Base-by-base conservation (phyloP, 2,329 filamentous ascomycete species). In the Emericellopsis atlantica region DNA sequence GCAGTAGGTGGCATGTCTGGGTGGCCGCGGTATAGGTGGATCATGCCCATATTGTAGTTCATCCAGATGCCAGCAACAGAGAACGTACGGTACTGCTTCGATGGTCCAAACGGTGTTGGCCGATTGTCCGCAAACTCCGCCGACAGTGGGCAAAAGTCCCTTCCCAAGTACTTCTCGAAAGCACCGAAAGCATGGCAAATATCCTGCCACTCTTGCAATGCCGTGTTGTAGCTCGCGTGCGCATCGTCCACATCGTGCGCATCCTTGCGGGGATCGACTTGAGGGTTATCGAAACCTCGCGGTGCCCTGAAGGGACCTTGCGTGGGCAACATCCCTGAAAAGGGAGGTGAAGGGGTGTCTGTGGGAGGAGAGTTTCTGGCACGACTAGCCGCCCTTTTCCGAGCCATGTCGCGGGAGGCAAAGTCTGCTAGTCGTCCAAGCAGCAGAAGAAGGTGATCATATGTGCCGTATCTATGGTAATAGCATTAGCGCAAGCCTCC, bases 1-100 rank as follows among this genome's bases (percentile, higher is more conserved):
- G 88, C 84, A 8, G 89, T 80, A 0, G 90, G 87, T 1, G 89
- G 90, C 88, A 95, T 95, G 21, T 75, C 76, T 0, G 92, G 92
- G 49, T 95, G 89, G 1, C 80, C 72, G 29, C 92, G 75, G 44
- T 90, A 69, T n/a, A 92, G 72, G 41, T 89, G 72, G 43, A 96
- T 90, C 37, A 87, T 71, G 1, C 81, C 81, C 69, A 90, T 85
- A 59, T 94, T 84, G 57, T 85, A 89, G 48, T 89, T 82, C 54
- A 84, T 79, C 86, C 88, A 95, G 18, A 95, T 70, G 29, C 85
- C 82, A 3, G 84, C 85, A 46, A 96, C 83, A n/a, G 82, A 81
- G 56, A 87, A 90, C 2, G 84, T 90, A 24, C 85, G 76, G 55
- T 94, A 95, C 47, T 87, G 79, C 6, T 88, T 64, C 0, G 85